These are phyloP conservation scores for Colletotrichum chlorophyti DNA, from an alignment of 2,329 filamentous ascomycete species.

Conservation along the genomic window DNA sequence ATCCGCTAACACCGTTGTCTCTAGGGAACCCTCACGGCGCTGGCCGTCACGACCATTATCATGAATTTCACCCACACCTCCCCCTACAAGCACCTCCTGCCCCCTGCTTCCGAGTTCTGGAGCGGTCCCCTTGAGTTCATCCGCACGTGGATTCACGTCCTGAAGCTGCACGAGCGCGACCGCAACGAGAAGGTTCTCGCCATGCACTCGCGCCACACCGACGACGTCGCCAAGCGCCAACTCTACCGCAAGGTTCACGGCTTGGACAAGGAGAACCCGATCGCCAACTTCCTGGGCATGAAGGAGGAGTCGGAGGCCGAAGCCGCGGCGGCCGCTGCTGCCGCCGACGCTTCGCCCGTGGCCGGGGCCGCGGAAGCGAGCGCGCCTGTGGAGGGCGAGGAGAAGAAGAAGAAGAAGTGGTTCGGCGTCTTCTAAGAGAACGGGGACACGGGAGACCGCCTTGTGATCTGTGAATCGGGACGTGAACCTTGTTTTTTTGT, in stretches of 20 bases:
- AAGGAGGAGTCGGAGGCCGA: conserved; percentile 42
- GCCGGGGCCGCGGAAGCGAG: neutral
- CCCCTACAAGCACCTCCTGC: conserved; percentile 80
- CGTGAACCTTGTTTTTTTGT: neutral
- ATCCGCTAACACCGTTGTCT: neutral
- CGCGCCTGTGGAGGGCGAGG: conserved; percentile 26
- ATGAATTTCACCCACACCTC: conserved; percentile 81
- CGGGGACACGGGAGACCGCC: conserved; percentile 5
- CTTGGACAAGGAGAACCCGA: conserved; percentile 67
- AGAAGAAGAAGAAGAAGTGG: conserved; percentile 74
- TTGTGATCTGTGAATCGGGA: neutral
- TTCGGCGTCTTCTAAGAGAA: conserved; percentile 75
- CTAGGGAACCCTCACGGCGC: conserved; percentile 69
- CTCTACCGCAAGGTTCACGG: conserved; percentile 89
- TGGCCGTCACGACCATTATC: conserved; percentile 76
- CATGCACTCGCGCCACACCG: conserved; percentile 74
- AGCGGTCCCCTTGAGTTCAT: conserved; percentile 73
- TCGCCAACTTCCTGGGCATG: conserved; percentile 52
- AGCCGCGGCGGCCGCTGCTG: conserved; percentile 38
- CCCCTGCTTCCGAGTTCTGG: conserved; percentile 71
- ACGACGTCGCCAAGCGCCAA: conserved; percentile 87
- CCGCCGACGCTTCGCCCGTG: conserved; percentile 32
- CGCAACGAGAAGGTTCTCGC: conserved; percentile 72
- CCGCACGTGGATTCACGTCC: conserved; percentile 71
- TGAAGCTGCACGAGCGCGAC: conserved; percentile 78